Percentiles rank a stretch among this genome's conserved stretches.
These are phyloP conservation scores for Pelargonium citronellum DNA, from an alignment of 441 rosid species.

Conservation along the genomic window DNA sequence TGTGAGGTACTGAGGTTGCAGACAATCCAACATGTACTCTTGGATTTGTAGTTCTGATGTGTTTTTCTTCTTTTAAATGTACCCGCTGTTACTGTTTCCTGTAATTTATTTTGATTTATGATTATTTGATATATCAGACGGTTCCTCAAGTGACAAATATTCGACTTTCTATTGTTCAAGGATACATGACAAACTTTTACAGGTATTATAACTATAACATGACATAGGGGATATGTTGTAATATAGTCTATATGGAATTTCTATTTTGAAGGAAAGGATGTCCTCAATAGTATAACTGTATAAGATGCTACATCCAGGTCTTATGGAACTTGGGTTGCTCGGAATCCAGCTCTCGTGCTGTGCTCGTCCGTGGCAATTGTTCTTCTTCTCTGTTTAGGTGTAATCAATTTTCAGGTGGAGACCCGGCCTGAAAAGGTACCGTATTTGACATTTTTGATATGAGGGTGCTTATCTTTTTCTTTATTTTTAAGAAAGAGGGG, in stretches of 20 bases:
- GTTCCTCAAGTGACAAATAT: slow-evolving; percentile 27
- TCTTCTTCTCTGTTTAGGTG: slow-evolving; percentile 52
- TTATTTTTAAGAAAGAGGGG: too few species aligned
- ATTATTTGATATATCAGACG: slow-evolving; percentile 28
- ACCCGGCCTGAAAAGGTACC: slow-evolving; percentile 68
- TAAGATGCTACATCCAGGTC: slow-evolving; percentile 33
- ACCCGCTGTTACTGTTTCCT: neutral
- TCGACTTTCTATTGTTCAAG: slow-evolving; percentile 49
- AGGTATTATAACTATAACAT: slow-evolving; percentile 28
- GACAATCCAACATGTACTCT: neutral
- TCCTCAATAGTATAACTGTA: neutral
- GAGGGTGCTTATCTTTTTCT: neutral
- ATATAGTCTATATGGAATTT: slow-evolving; percentile 20
- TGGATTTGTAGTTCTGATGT: neutral
- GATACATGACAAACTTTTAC: slow-evolving; percentile 52
- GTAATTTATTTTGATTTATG: slow-evolving; percentile 5
- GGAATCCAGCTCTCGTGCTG: slow-evolving; percentile 53
- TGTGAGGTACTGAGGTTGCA: neutral
- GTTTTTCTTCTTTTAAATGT: neutral
- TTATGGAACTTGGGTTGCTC: slow-evolving; percentile 55
- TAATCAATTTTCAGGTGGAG: slow-evolving; percentile 50
- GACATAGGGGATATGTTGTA: neutral
- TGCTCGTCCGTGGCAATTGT: slow-evolving; percentile 47
- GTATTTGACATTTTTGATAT: slow-evolving; percentile 7
- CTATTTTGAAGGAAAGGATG: slow-evolving; percentile 8